These are phyloP conservation scores for Platanthera zijinensis DNA, from an alignment of 106 monocot genomes.

Conservation along the genomic window DNA sequence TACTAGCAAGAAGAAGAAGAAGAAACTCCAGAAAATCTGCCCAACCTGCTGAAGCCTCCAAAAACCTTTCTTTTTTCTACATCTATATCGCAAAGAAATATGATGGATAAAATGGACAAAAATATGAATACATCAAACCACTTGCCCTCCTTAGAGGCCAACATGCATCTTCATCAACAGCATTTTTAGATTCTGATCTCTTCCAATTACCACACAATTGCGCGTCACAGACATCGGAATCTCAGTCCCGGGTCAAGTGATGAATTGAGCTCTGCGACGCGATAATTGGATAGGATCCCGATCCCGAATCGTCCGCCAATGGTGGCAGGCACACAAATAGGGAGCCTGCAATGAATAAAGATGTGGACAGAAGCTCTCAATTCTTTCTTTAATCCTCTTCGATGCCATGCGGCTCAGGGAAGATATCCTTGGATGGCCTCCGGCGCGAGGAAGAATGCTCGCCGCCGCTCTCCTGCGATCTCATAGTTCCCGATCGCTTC, in stretches of 20 bases:
- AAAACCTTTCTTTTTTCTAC: not conserved
- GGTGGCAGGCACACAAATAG: slow-evolving; percentile 4
- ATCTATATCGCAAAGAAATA: not conserved
- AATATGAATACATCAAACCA: not conserved
- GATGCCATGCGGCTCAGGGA: slow-evolving; percentile 50
- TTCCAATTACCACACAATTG: not conserved
- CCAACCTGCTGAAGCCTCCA: not conserved
- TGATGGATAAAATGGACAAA: not conserved
- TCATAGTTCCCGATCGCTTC: slow-evolving; percentile 35
- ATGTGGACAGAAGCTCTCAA: not conserved
- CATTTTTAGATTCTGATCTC: not conserved
- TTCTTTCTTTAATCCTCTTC: slow-evolving; percentile 28
- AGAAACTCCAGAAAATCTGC: not conserved
- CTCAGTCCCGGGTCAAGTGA: not conserved
- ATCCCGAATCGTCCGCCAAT: not conserved
- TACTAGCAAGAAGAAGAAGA: not conserved
- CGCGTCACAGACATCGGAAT: not conserved
- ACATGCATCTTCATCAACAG: not conserved
- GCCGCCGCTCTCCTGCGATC: slow-evolving; percentile 54
- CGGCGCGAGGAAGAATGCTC: slow-evolving; percentile 34
- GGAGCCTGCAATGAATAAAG: slow-evolving; percentile 6
- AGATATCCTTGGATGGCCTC: slow-evolving; percentile 54
- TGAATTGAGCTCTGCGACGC: not conserved
- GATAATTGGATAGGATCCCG: not conserved
- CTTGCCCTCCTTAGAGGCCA: not conserved